phyloP scores from a whole-genome alignment of 208 protist species.

The Trypanosoma congolense region DNA sequence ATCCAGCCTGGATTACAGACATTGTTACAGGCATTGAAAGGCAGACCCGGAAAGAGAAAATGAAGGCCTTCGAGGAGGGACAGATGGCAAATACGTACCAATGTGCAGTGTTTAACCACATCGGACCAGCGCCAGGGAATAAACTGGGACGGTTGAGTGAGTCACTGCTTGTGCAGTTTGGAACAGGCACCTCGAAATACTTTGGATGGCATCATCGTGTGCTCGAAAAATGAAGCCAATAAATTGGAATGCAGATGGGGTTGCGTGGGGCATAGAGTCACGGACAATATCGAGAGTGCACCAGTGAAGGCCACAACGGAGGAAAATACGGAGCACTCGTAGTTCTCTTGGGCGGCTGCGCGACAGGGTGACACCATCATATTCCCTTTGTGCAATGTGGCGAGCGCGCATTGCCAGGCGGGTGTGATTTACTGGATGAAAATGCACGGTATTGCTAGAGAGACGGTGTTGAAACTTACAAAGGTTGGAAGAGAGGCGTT shows the following conservation, averaged over 20 bases:
- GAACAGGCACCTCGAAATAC: background rate
- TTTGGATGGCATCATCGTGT: background rate
- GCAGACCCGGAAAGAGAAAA: background rate
- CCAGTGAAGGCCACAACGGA: background rate
- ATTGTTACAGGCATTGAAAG: background rate
- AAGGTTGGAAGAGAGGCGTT: background rate
- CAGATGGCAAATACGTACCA: background rate
- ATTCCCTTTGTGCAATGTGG: slow-evolving; percentile 1
- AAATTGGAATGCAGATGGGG: background rate
- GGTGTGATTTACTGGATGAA: background rate
- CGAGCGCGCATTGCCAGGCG: background rate
- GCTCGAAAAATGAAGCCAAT: background rate
- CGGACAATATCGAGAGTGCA: background rate
- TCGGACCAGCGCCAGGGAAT: background rate
- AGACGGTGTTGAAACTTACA: background rate
- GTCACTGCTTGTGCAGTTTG: background rate
- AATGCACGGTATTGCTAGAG: background rate
- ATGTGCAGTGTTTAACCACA: background rate
- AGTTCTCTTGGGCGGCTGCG: background rate
- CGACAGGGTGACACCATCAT: background rate
- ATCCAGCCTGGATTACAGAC: background rate
- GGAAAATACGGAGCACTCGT: background rate
- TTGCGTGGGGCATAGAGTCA: background rate
- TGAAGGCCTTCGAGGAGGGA: background rate
- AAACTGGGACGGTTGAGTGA: background rate